Evolutionary conservation across 1,284 basidiomycete species (phyloP), one percentile per base, ranked within the genome.

Genomic region (Porogramme epimiltina): DNA sequence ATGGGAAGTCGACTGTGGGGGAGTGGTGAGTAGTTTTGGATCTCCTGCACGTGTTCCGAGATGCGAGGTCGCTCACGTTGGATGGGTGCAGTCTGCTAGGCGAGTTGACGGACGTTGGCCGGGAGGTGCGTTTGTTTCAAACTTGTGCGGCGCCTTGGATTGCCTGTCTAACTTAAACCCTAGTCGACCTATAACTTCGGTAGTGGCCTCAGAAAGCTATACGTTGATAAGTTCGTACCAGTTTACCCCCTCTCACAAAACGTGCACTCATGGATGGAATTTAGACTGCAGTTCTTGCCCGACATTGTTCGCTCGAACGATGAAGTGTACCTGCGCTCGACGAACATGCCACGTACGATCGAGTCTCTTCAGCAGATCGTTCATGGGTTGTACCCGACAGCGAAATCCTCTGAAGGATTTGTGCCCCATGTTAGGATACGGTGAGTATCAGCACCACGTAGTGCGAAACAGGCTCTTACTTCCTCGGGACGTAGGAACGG

Each of bases 31-130:
- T 70, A 31, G 28, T 31, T 31, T 31, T 13, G 6, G 28, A 8
- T 13, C 8, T 13, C 6, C 28, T 6, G 8, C 28, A 13, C 28
- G 13, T 31, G 28, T 31, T 13, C 8, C 28, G 28, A 31, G 28
- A 31, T 13, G 6, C 28, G n/a, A 31, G 6, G 13, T 31, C 6
- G 8, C 13, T 6, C 13, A 31, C 28, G 6, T 23, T 36, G 8
- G 26, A 19, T 45, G 6, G 6, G 36, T 42, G 26, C 42, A 89
- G 89, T 66, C 70, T 92, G 51, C 71, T 91, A 15, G 91, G 91
- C 25, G 89, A 92, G 65, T 70, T 93, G 56, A 92, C 91, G 9
- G 91, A 93, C 62, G 59, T 87, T 4, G 91, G 91, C 28, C 77
- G 86, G 63, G 73, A 84, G 72, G 87, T 85, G 62, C 24, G 69